A percentile compares a stretch with the other conserved stretches of the same genome.
Evolutionary conservation across 106 monocot genomes (phyloP).

Genomic region (Xerophyta viscosa): DNA sequence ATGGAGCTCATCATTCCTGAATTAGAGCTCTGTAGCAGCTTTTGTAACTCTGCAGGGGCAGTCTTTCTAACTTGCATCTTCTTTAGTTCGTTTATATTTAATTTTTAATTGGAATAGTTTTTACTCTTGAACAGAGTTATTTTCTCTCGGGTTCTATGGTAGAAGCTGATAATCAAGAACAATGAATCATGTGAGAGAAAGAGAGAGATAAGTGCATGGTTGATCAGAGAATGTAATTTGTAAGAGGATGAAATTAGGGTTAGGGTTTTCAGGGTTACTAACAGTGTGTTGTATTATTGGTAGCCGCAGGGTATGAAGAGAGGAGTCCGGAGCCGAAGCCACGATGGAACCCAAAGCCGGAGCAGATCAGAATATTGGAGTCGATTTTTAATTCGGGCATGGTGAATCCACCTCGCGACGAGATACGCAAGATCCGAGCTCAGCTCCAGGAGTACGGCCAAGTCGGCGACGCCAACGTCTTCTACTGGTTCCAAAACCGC

Average conservation of each 20-base stretch:
- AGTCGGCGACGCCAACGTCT: conserved; percentile 97
- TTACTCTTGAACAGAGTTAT: no score
- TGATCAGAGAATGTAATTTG: no score
- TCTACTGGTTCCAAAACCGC: conserved; percentile 97
- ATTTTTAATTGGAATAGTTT: no score
- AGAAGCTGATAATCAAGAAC: no score
- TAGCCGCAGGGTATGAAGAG: conserved; percentile 38
- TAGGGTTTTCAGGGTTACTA: conserved; percentile 2
- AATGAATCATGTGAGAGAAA: no score
- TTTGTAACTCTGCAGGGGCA: no score
- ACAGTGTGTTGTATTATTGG: not conserved
- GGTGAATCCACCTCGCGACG: conserved; percentile 94
- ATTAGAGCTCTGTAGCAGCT: no score
- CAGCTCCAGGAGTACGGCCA: conserved; percentile 95
- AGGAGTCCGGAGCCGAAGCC: conserved; percentile 89
- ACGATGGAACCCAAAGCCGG: conserved; percentile 94
- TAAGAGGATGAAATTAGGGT: conserved; percentile 3
- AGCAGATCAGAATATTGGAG: conserved; percentile 91
- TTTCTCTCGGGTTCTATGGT: no score
- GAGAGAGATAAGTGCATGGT: no score
- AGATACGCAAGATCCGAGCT: conserved; percentile 64
- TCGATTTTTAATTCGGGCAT: conserved; percentile 93
- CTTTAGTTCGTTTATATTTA: no score
- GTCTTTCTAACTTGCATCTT: no score
- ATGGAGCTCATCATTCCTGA: no score